Evolutionary conservation across 345 rosid species (phyloP), one percentile per base, ranked within the genome.

Genomic region (Rhodamnia argentea): DNA sequence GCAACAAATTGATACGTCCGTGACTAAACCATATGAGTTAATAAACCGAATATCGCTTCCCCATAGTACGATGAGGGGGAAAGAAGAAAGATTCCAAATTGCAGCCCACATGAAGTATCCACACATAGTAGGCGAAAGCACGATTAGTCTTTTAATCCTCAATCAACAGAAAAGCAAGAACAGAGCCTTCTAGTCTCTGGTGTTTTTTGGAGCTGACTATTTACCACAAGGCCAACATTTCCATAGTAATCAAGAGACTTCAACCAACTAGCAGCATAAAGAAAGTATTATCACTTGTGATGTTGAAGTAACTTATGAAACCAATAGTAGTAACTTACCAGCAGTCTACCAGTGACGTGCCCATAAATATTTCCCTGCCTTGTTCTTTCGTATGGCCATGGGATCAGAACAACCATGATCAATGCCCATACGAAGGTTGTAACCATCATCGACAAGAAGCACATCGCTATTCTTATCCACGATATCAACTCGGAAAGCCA

Each of bases 341-440:
- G 53, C 90, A 93, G 88, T 90, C 95, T 88, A 47, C 94, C 95
- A 85, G 94, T 91, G 10, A 91, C 90, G 87, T 93, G 94, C 26
- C 95, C 94, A 74, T 90, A 93, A 84, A 92, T 84, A 82, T 90
- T 93, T 50, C 94, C 94, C 82, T 91, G 95, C 86, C 91, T 83
- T 55, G 90, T 88, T 86, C 95, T 89, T 91, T 89, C 87, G 59
- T 58, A 60, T 14, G 95, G 92, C 93, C 95, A 93, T 0, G 94
- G 95, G 64, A 92, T 53, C 84, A 93, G 89, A 85, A 90, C 12
- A 52, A 92, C 55, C 91, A 92, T 87, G 87, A 92, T 85, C 47
- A 90, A 16, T 42, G 92, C 88, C 95, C 94, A 93, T n/a, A 90
- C 78, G 82, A 88, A 75, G 24, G 93, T 90, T 24, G 92, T 91